Base-by-base conservation (phyloP, 306 rosid species). In the Lathyrus sativus region DNA sequence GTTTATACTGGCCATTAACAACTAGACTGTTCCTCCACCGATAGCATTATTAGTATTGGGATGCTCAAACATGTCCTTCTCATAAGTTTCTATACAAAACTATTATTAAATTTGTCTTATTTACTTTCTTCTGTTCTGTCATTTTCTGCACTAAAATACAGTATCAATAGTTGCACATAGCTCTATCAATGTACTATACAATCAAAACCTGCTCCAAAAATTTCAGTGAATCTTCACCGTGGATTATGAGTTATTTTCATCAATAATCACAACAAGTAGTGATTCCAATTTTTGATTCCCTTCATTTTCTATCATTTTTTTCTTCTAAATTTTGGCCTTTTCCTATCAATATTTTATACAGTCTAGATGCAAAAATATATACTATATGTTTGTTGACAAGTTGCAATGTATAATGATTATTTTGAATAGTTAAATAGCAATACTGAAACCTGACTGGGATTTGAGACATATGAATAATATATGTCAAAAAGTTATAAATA, bases 251-350 rank as follows among this genome's bases (percentile, higher is more conserved):
- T 11, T 51, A 19, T 51, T 49, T 11, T 13, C 35, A 65, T 48
- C n/a, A 24, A 59, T 38, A 72, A 22, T 29, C 12, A 17, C 19
- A 41, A 18, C 9, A 11, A 9, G 14, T 6, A 6, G n/a, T 6
- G 56, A 42, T 5, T 70, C 66, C 75, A 71, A 76, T 68, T 67
- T 64, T 45, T 62, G 85, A 79, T 79, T 84, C 85, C 68, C 72
- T 46, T 78, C 46, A 37, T 67, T 31, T 28, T 67, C 45, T 49
- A 61, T 48, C 44, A 46, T 33, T 67, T 66, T 49, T 17, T 43
- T 11, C 31, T 39, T 11, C 43, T 43, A 11, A 11, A 3, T 35
- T 39, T 35, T 75, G 73, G 55, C 57, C 14, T 22, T 31, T 31
- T 46, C 45, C 55, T n/a, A 45, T 26, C 61, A 33, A 65, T 58